Evolutionary conservation across 2,329 filamentous ascomycete species (phyloP).

Genomic region (Aspergillus sp.): DNA sequence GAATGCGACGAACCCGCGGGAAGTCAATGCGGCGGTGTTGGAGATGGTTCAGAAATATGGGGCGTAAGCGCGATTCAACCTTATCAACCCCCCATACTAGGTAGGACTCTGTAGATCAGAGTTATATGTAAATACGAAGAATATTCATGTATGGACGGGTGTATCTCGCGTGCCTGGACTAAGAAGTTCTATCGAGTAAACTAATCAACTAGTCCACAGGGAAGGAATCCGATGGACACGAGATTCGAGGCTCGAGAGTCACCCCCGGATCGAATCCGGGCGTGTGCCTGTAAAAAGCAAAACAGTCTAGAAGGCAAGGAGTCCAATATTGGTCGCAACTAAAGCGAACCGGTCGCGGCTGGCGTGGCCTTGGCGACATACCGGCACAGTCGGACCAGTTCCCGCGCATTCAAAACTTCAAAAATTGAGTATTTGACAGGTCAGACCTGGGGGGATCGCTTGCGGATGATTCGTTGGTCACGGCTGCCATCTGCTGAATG

Average conservation of each 20-base stretch:
- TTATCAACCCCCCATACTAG: too few species aligned
- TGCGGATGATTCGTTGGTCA: too few species aligned
- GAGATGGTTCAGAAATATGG: conserved; percentile 30
- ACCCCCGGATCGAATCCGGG: not conserved
- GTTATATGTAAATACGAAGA: not conserved
- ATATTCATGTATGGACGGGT: not conserved
- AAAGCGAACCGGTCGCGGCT: not conserved
- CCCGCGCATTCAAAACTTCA: too few species aligned
- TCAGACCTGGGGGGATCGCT: too few species aligned
- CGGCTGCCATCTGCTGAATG: too few species aligned
- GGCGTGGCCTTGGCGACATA: not conserved
- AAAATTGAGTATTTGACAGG: too few species aligned
- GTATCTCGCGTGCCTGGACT: not conserved
- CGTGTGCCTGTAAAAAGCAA: not conserved
- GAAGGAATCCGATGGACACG: not conserved
- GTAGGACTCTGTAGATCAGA: not conserved
- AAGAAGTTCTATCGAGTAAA: not conserved
- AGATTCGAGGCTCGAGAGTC: not conserved
- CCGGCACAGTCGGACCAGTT: too few species aligned
- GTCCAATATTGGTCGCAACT: not conserved
- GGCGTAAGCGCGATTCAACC: not conserved
- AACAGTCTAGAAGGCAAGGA: not conserved
- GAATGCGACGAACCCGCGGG: conserved; percentile 48
- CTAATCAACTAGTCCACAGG: not conserved
- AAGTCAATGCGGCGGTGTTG: conserved; percentile 39